Percentiles rank a stretch among this genome's conserved stretches.
phyloP scores from a whole-genome alignment of 192 early-diverging fungal genomes.

The Rhizoclosmatium sp. region DNA sequence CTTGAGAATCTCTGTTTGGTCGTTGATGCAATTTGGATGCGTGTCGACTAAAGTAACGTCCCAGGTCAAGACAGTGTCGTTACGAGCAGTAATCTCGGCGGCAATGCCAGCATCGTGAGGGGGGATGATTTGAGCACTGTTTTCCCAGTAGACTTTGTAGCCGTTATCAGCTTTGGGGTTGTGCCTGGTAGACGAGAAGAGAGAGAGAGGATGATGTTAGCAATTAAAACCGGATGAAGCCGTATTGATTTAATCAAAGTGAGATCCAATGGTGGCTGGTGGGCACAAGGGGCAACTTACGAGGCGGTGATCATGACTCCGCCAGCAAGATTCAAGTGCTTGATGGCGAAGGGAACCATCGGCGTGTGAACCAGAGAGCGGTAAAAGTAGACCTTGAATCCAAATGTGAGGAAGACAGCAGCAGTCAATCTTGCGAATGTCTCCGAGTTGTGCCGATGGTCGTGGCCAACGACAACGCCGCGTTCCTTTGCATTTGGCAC shows the following conservation, averaged over 20 bases:
- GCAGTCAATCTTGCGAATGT: slow-evolving; percentile 85
- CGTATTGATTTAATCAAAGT: too few relatives aligned
- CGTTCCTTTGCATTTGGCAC: slow-evolving; percentile 65
- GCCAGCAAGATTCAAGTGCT: slow-evolving; percentile 69
- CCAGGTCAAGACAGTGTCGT: slow-evolving; percentile 67
- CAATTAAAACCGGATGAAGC: background rate
- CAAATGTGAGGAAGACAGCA: slow-evolving; percentile 79
- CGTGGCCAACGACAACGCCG: slow-evolving; percentile 92
- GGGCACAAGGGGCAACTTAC: slow-evolving; percentile 6
- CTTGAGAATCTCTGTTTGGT: slow-evolving; percentile 67
- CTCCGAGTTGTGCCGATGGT: slow-evolving; percentile 89
- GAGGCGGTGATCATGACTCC: slow-evolving; percentile 98
- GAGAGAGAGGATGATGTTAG: background rate
- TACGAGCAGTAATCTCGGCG: slow-evolving; percentile 57
- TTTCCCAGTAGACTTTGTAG: slow-evolving; percentile 79
- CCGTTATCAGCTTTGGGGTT: slow-evolving; percentile 96
- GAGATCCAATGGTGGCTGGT: background rate
- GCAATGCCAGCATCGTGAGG: slow-evolving; percentile 87
- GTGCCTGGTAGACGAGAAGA: slow-evolving; percentile 37
- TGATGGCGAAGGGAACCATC: slow-evolving; percentile 88
- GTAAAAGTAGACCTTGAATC: slow-evolving; percentile 80
- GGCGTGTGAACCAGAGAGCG: slow-evolving; percentile 83
- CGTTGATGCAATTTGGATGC: slow-evolving; percentile 53
- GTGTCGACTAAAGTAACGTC: slow-evolving; percentile 64
- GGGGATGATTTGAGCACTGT: slow-evolving; percentile 91